Base-by-base conservation (phyloP, 345 rosid species). In the Microcos paniculata region DNA sequence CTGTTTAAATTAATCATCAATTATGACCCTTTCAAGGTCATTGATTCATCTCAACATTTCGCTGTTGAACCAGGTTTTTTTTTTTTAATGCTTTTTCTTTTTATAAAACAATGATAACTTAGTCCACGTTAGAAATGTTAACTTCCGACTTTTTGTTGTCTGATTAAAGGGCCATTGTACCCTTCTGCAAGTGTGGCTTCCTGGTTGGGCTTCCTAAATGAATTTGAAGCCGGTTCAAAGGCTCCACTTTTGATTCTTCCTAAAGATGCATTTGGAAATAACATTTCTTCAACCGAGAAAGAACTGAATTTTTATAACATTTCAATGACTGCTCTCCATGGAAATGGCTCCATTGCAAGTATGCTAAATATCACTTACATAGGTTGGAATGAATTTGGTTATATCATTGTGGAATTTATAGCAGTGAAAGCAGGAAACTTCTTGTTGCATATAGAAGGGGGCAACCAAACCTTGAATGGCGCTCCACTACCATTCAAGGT, bases 261-360 rank as follows among this genome's bases (percentile, higher is more conserved):
- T 23, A 89, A 84, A 43, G 97, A 96, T 81, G 98, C 96, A 40
- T 96, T 93, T 80, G 99, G 98, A 28, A 96, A 96, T 45, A 89
- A 90, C 53, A 64, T 92, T 19, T 77, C 93, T 23, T 82, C 82
- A 53, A 82, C 82, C 0, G 77, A 80, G 5, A 82, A 87, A 79
- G 88, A 83, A 1, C 70, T 79, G 55, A 82, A 48, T 74, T 80
- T 78, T 21, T 81, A 77, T 23, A 88, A 86, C 82, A 88, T 89
- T 79, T 83, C 87, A 0, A 40, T 88, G 23, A 81, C 82, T 38
- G 78, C 80, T 40, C 77, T 80, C 31, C 43, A 81, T 77, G 85
- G 67, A 67, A 91, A 91, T 49, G 92, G 94, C 48, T 90, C 93
- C 2, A 4, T 80, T 64, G 83, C 86, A 51, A 61, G 53, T 73